phyloP scores from a whole-genome alignment of 768 basidiomycete species.

The Daedalea quercina region DNA sequence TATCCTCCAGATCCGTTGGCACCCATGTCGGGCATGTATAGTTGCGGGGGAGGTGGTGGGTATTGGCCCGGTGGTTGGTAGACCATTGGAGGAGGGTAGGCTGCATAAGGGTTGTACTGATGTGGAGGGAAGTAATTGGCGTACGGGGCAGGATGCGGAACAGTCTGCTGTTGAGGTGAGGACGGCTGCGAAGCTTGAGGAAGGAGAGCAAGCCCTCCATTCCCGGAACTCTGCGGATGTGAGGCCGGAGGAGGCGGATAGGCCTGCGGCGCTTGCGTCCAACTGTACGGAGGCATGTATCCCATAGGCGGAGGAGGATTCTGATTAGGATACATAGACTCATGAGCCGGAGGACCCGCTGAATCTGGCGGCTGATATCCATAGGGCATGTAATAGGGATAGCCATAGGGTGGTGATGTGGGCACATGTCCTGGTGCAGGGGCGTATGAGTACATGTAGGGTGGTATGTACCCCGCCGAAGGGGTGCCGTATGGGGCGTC shows the following conservation, averaged over 20 bases:
- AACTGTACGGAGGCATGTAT: constrained; percentile 28
- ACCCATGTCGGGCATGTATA: constrained; percentile 7
- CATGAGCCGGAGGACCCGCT: constrained; percentile 20
- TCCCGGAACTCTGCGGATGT: constrained; percentile 14
- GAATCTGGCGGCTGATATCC: constrained; percentile 42
- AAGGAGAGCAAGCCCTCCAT: constrained; percentile 19
- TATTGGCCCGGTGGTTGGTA: constrained; percentile 9
- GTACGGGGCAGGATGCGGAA: constrained; percentile 28
- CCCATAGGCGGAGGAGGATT: constrained; percentile 21
- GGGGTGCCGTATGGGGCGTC: constrained; percentile 18
- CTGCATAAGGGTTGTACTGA: constrained; percentile 21
- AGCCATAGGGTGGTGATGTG: constrained; percentile 27
- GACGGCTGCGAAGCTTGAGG: constrained; percentile 20
- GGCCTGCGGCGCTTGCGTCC: constrained; percentile 23
- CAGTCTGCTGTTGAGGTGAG: constrained; percentile 25
- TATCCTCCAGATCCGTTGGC: constrained; percentile 9
- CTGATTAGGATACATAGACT: constrained; percentile 22
- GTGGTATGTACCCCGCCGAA: constrained; percentile 18
- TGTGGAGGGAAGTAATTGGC: constrained; percentile 17
- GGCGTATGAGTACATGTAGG: constrained; percentile 25
- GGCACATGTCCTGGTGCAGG: constrained; percentile 24
- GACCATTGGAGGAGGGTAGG: not conserved
- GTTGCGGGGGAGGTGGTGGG: constrained; percentile 5
- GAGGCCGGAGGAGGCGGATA: constrained; percentile 16
- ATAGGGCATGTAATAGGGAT: constrained; percentile 47